phyloP scores from a whole-genome alignment of 257 asterid genomes.

The Solanum bulbocastanum region DNA sequence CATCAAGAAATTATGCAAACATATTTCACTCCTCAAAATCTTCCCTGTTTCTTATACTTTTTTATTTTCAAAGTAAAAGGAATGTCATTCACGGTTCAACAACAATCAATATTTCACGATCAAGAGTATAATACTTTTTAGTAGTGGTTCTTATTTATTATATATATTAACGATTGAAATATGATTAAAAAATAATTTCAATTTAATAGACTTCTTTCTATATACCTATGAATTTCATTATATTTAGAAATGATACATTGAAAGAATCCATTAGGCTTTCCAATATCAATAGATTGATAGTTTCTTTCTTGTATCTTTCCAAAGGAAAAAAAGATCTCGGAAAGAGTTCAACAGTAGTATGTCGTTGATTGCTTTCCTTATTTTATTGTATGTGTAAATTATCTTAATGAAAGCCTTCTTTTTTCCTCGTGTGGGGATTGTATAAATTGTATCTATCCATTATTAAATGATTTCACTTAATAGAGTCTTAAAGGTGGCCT shows the following conservation, averaged over 20 bases:
- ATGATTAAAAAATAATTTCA: too few species aligned
- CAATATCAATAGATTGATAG: background rate
- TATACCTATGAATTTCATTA: background rate
- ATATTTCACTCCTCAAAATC: too few species aligned
- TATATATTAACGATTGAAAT: too few species aligned
- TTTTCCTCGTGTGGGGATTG: background rate
- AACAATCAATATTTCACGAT: too few species aligned
- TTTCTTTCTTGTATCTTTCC: too few species aligned
- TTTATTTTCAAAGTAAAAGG: too few species aligned
- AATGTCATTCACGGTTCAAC: background rate
- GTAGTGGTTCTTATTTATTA: background rate
- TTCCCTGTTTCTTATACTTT: too few species aligned
- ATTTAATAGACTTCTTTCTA: background rate
- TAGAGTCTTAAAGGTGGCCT: background rate
- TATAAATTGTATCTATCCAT: background rate
- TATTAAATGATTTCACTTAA: background rate
- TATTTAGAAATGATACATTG: too few species aligned
- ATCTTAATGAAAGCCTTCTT: background rate
- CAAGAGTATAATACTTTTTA: too few species aligned
- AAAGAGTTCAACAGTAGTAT: background rate
- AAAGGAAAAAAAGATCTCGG: background rate
- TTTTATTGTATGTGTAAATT: background rate
- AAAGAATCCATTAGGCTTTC: too few species aligned
- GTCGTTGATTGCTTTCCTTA: background rate
- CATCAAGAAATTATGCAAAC: too few species aligned